Base-by-base conservation (phyloP, 2,329 filamentous ascomycete genomes). In the Talaromyces albobiverticillius region DNA sequence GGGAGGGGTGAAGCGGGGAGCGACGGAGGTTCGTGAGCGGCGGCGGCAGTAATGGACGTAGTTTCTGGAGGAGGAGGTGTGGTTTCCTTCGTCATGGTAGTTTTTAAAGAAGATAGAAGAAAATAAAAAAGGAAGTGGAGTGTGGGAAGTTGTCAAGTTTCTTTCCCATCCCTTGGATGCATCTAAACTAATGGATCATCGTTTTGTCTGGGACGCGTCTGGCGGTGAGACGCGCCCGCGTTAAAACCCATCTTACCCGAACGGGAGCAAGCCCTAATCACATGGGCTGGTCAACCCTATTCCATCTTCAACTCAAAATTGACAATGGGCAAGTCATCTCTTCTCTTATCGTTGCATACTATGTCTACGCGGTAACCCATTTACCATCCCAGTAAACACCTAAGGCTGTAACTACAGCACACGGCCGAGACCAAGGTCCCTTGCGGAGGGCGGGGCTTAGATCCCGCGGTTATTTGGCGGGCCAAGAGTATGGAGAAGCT, bases 1-100 rank as follows among this genome's bases (percentile, higher is more conserved):
- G 89, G 80, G 23, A 89, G 84, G 25, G 90, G 90, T 8, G 89
- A 92, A 54, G 81, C 80, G 38, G 86, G 86, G 22, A 85, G 79
- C 50, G 83, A 83, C 45, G 84, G 83, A 25, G 76, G 70, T 60
- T 76, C 69, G 67, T 76, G 78, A 34, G 65, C 60, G 50, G 59
- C 46, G 56, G 58, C 48, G 49, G 58, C 53, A 60, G 61, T 53
- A 59, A 60, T 52, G 57, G 66, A 57, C 61, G 68, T 52, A 41
- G 60, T 26, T 54, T 60, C 51, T 55, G 61, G 51, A 31, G 67
- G 61, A 53, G 72, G 72, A 46, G 73, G 71, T 52, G 74, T 75
- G 41, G 66, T 65, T 59, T 75, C 65, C 63, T 68, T 73, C 64
- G 73, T 76, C 73, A 76, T 76, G 63, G 59, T 71, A 60, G 56